A percentile compares a stretch with the other conserved stretches of the same genome.
Conservation (phyloP, 1,284 basidiomycete genomes). For the Rhodotorula sp. region DNA sequence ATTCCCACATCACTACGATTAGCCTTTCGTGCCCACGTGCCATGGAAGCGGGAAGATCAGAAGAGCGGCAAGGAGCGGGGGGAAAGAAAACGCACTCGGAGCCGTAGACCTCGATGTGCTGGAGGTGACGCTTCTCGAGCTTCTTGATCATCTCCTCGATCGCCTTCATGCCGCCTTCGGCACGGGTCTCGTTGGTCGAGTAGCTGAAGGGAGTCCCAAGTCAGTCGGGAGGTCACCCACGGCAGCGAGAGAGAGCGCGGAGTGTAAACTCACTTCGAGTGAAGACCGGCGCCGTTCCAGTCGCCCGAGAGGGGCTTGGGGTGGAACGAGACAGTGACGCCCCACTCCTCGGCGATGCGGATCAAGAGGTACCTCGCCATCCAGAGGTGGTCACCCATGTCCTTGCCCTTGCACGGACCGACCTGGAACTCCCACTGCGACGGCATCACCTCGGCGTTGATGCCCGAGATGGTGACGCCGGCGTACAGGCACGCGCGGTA, state of each 20-base stretch:
- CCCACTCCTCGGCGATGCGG: slow-evolving; percentile 97
- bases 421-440: slow-evolving; percentile 98
- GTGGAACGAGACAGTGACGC: slow-evolving; percentile 94
- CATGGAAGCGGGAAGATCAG: background rate
- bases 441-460: slow-evolving; percentile 99
- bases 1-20: background rate
- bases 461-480: slow-evolving; percentile 97
- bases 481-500: slow-evolving; percentile 94
- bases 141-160: slow-evolving; percentile 88
- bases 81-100: slow-evolving; percentile 18
- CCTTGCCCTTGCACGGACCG: slow-evolving; percentile 94
- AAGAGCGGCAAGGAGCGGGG: too few relatives aligned
- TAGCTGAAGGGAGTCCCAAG: slow-evolving; percentile 60
- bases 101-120: slow-evolving; percentile 89
- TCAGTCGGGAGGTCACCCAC: background rate
- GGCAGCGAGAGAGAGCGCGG: slow-evolving; percentile 9
- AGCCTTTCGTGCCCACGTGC: background rate
- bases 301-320: slow-evolving; percentile 97
- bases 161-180: slow-evolving; percentile 85
- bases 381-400: slow-evolving; percentile 98
- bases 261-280: slow-evolving; percentile 51
- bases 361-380: slow-evolving; percentile 83
- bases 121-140: slow-evolving; percentile 52
- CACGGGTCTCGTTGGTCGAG: slow-evolving; percentile 88
- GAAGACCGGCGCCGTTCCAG: slow-evolving; percentile 98